Percentiles rank a stretch among this genome's conserved stretches.
phyloP scores from a whole-genome alignment of 2,329 filamentous ascomycete genomes.

The Pseudogymnoascus sp. region DNA sequence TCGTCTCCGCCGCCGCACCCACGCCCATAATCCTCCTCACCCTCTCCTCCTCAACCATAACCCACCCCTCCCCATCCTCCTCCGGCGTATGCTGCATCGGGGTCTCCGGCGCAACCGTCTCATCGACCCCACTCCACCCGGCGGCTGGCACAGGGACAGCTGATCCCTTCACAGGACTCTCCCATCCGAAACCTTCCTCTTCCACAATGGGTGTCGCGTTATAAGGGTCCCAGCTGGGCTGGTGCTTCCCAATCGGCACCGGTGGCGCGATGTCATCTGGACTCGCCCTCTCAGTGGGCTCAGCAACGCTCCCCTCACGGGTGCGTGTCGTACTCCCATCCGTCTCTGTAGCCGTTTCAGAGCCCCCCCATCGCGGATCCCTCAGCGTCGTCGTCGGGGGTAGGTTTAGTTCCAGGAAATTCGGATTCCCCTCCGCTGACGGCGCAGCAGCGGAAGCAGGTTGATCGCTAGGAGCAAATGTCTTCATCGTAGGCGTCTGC shows the following conservation, averaged over 20 bases:
- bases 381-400: background rate
- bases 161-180: background rate
- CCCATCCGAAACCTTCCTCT: slow-evolving; percentile 28
- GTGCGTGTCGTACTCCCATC: background rate
- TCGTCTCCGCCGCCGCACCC: background rate
- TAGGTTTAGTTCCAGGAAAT: background rate
- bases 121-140: background rate
- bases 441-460: background rate
- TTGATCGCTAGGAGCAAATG: background rate
- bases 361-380: background rate
- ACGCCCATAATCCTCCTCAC: background rate
- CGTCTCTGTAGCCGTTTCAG: background rate
- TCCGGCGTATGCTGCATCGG: background rate
- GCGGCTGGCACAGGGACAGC: background rate
- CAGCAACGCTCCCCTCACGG: background rate
- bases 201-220: slow-evolving; percentile 31
- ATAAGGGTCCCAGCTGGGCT: slow-evolving; percentile 30
- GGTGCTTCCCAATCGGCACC: slow-evolving; percentile 29
- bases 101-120: background rate
- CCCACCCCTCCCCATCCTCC: background rate
- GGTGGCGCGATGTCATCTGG: slow-evolving; percentile 17
- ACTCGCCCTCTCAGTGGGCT: background rate
- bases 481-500: background rate
- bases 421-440: background rate
- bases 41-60: background rate